Evolutionary conservation across 176 grass and related monocot genomes (phyloP), one percentile per base, ranked within the genome.

Genomic region (Otatea glauca): DNA sequence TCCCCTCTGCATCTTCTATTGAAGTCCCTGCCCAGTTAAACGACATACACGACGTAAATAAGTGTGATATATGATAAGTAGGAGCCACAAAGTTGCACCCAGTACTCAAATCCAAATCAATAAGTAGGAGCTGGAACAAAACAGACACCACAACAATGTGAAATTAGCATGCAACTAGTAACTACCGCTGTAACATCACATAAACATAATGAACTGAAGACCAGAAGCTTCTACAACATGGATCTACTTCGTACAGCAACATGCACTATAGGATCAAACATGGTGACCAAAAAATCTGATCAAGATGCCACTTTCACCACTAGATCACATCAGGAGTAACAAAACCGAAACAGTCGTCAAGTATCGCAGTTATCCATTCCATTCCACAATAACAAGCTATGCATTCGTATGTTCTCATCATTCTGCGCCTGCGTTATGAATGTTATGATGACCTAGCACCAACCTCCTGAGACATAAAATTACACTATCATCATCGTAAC

Each of bases 1-100:
- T 68, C 83, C 84, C 47, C 86, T 78, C 66, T 89, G 84, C 95
- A 97, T 92, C 65, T 81, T 79, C 32, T 53, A 43, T 63, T 41
- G 5, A 29, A 65, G 21, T 25, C 44, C 85, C 82, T 70, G 65
- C 32, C 42, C 55, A 66, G 69, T 75, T 68, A 47, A 62, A 76
- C 50, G 29, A 60, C 9, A 68, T 10, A n/a, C 9, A 51, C 17
- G 20, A 42, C 2, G 12, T 51, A 69, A 70, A 85, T 23, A 6
- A 29, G 4, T 24, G 21, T 1, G 18, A 7, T 25, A 20, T 51
- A 77, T 10, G 23, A 38, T 5, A 53, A 45, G 2, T 72, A 72
- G 16, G 7, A 55, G 8, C 6, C 32, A 24, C 9, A 65, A 14
- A 76, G 24, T 44, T 65, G 23, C 38, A 56, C 16, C 54, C 14